A percentile compares a stretch with the other conserved stretches of the same genome.
These are phyloP conservation scores for Quercus suber DNA, from an alignment of 306 rosid genomes.

Conservation along the genomic window DNA sequence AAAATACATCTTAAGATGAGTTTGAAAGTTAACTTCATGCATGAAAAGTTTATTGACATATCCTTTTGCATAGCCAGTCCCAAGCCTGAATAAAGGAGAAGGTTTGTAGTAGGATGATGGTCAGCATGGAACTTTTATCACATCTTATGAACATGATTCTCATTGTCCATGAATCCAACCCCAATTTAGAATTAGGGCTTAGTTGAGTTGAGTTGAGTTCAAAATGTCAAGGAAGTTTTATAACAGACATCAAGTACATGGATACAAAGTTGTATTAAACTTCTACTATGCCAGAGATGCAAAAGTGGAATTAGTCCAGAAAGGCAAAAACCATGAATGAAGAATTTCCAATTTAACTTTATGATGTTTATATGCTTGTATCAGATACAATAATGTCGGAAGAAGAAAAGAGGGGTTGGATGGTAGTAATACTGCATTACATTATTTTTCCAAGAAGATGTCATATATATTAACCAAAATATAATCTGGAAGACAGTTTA, in stretches of 20 bases:
- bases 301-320: background rate
- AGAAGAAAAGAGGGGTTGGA: background rate
- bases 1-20: background rate
- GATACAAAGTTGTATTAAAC: background rate
- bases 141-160: background rate
- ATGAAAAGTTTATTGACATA: background rate
- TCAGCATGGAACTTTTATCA: background rate
- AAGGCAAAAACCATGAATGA: background rate
- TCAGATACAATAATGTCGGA: background rate
- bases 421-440: background rate
- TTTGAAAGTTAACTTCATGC: background rate
- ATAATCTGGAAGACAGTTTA: slow-evolving; percentile 7
- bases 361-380: background rate
- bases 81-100: background rate
- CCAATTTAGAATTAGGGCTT: background rate
- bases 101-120: background rate
- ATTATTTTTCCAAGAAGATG: background rate
- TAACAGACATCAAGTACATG: background rate
- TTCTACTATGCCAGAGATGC: background rate
- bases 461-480: slow-evolving; percentile 5
- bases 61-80: background rate
- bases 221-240: background rate
- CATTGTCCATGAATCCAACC: background rate
- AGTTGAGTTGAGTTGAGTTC: background rate
- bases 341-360: background rate